Conservation (phyloP, 768 basidiomycete genomes). For the Lentinula boryana region DNA sequence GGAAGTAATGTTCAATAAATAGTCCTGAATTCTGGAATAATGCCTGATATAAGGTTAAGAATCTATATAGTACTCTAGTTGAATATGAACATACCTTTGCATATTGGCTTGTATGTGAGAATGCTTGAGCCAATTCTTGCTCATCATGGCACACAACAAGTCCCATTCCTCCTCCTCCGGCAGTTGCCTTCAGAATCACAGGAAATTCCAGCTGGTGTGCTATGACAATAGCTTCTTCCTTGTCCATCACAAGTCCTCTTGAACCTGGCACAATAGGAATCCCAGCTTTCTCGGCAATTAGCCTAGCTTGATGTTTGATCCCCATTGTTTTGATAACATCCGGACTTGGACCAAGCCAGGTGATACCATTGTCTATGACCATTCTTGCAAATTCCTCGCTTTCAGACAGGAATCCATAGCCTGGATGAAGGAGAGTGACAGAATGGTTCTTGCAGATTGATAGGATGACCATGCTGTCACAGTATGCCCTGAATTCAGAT, state of each 20-base stretch:
- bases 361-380: conserved; percentile 41
- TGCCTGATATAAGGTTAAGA: conserved; percentile 18
- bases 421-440: conserved; percentile 54
- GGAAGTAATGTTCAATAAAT: conserved; percentile 57
- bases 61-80: neutral
- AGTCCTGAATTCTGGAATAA: conserved; percentile 46
- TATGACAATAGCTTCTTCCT: conserved; percentile 32
- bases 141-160: conserved; percentile 46
- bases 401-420: conserved; percentile 65
- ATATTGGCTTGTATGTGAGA: conserved; percentile 30
- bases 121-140: conserved; percentile 28
- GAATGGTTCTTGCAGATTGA: conserved; percentile 31
- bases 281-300: conserved; percentile 37
- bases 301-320: conserved; percentile 53
- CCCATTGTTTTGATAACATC: conserved; percentile 50
- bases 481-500: conserved; percentile 41
- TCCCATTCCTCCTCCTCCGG: conserved; percentile 68
- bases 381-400: conserved; percentile 48
- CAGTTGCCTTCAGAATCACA: conserved; percentile 61
- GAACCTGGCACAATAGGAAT: conserved; percentile 56
- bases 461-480: conserved; percentile 31
- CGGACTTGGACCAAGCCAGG: conserved; percentile 52
- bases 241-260: conserved; percentile 34
- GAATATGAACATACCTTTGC: conserved; percentile 30
- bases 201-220: conserved; percentile 48